Evolutionary conservation across 2,329 filamentous ascomycete species (phyloP).

Genomic region (Didymosphaeria variabile): DNA sequence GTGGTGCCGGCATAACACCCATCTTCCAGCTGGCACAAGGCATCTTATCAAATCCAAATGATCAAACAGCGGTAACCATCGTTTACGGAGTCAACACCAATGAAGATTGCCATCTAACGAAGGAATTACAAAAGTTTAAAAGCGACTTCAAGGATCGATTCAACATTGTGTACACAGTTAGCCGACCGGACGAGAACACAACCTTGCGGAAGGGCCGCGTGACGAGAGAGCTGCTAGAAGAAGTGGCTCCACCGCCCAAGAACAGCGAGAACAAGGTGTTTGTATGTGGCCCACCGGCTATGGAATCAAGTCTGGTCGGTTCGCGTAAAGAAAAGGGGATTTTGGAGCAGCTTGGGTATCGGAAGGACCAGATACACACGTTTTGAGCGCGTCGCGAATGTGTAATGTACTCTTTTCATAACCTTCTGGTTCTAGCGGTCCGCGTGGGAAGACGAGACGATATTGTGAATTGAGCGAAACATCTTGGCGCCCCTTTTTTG

Average conservation of each 20-base stretch:
- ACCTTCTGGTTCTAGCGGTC: neutral
- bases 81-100: slow-evolving; percentile 74
- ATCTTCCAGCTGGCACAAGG: slow-evolving; percentile 71
- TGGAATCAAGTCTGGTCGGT: slow-evolving; percentile 68
- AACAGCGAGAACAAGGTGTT: slow-evolving; percentile 67
- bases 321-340: slow-evolving; percentile 55
- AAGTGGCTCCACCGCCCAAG: slow-evolving; percentile 55
- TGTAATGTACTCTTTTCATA: neutral
- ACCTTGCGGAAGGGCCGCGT: slow-evolving; percentile 65
- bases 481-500: no score
- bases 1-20: slow-evolving; percentile 77
- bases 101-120: slow-evolving; percentile 66
- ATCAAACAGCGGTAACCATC: slow-evolving; percentile 70
- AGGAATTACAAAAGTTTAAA: slow-evolving; percentile 65
- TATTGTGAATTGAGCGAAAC: no score
- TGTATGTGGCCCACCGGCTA: slow-evolving; percentile 73
- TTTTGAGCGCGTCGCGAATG: slow-evolving; percentile 55
- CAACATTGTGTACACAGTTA: slow-evolving; percentile 66
- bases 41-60: slow-evolving; percentile 68
- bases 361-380: slow-evolving; percentile 65
- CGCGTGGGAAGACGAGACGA: no score
- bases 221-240: slow-evolving; percentile 63
- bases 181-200: slow-evolving; percentile 55
- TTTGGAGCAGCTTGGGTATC: slow-evolving; percentile 66
- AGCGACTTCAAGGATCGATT: slow-evolving; percentile 64